phyloP scores from a whole-genome alignment of 1,284 basidiomycete species.

The Heterobasidion annosum region DNA sequence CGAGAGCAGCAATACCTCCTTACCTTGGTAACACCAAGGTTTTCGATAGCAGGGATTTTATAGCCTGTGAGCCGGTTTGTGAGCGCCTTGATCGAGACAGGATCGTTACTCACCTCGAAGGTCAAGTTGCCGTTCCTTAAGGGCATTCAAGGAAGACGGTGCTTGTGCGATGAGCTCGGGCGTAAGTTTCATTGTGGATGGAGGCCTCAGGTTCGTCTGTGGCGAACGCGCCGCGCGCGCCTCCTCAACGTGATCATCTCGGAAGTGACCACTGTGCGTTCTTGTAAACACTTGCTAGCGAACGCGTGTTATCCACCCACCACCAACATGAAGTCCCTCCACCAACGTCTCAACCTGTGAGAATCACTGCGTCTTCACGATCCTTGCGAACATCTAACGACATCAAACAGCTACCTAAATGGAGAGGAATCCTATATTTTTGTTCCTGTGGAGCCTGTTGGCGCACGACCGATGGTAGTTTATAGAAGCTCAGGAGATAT shows the following conservation, averaged over 20 bases:
- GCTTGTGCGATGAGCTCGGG: conserved; percentile 82
- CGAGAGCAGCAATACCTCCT: conserved; percentile 16
- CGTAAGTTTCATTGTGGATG: conserved; percentile 74
- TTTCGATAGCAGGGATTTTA: conserved; percentile 98
- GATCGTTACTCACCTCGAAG: conserved; percentile 65
- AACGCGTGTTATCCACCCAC: conserved; percentile 14
- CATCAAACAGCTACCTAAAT: conserved; percentile 45
- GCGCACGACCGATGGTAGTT: conserved; percentile 59
- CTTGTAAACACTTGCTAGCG: neutral
- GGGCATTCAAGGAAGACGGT: conserved; percentile 74
- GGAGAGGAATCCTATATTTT: conserved; percentile 71
- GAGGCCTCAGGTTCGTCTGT: conserved; percentile 9
- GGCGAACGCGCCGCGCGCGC: conserved; percentile 6
- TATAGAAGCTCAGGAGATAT: conserved; percentile 67
- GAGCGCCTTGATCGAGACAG: conserved; percentile 15
- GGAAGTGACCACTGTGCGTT: neutral
- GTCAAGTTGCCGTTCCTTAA: conserved; percentile 94
- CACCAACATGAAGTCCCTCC: conserved; percentile 50
- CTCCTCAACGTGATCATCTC: conserved; percentile 3
- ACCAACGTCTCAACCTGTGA: conserved; percentile 65
- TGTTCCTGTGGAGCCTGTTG: conserved; percentile 52
- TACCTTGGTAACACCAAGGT: conserved; percentile 94
- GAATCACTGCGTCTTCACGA: conserved; percentile 13
- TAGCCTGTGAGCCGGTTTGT: conserved; percentile 54
- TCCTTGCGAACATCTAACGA: conserved; percentile 8